Base-by-base conservation (phyloP, 2,329 filamentous ascomycete species). In the Colletotrichum spaethianum region DNA sequence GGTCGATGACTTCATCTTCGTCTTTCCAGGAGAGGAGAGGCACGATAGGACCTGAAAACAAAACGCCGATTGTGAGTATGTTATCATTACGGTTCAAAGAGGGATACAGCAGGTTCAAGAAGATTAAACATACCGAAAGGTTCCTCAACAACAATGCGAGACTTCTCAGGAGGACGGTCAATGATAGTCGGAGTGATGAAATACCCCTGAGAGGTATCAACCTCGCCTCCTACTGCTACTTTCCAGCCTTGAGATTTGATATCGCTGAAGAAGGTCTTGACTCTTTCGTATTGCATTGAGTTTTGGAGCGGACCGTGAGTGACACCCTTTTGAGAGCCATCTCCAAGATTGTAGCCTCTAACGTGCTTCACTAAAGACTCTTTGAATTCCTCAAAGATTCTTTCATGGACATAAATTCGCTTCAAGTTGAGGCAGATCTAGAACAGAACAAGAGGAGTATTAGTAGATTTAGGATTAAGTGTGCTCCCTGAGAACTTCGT, bases 301-400 rank as follows among this genome's bases (percentile, higher is more conserved):
- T 93, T 93, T 68, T 91, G 90, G 1, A 93, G 80, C 0, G 92
- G 92, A 0, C 89, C 88, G 65, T 90, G 70, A 0, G 66, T 67
- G 18, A 67, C 44, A 1, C 63, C 63, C 9, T n/a, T 4, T 18
- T 42, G 53, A 12, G 63, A 67, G 0, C 88, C 88, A 18, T 87
- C 85, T 73, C 89, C 83, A 5, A 90, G 76, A 20, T 82, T 79
- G 57, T 81, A 81, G 4, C 63, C 63, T 20, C 52, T 66, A 14
- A 70, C 67, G 8, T 70, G 67, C 81, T 85, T 64, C 0, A 55
- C 67, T 31, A 73, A 23, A 0, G 61, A 42, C 18, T 50, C 55
- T 38, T 62, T 57, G 42, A 73, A 73, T 18, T 44, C 33, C 11
- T 70, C 46, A 23, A 70, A 73, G 26, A 73, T 57, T 0, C 55